phyloP scores from a whole-genome alignment of 192 early-diverging fungal genomes.

The Mortierella antarctica region DNA sequence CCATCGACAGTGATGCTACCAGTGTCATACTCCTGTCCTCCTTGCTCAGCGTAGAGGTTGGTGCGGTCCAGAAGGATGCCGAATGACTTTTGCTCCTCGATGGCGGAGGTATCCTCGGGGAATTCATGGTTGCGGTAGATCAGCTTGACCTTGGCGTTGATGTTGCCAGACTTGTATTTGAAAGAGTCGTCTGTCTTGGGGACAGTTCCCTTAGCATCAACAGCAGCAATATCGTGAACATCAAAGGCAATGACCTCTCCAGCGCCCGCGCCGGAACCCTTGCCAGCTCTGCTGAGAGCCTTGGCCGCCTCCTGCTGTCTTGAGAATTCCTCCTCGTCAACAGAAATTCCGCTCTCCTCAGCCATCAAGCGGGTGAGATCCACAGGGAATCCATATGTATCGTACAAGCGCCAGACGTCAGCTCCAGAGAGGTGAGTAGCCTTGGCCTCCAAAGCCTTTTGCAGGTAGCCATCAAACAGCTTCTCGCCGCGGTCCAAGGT shows the following conservation, averaged over 20 bases:
- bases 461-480: conserved; percentile 85
- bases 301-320: conserved; percentile 82
- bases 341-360: conserved; percentile 89
- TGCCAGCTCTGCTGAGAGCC: conserved; percentile 72
- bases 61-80: conserved; percentile 95
- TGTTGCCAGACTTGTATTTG: conserved; percentile 84
- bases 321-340: conserved; percentile 89
- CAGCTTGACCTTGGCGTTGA: conserved; percentile 82
- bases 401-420: conserved; percentile 98
- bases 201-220: conserved; percentile 79
- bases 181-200: conserved; percentile 84
- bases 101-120: conserved; percentile 58
- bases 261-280: conserved; percentile 61
- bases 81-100: conserved; percentile 68
- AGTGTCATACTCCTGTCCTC: conserved; percentile 95
- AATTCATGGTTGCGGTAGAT: conserved; percentile 74
- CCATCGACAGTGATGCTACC: conserved; percentile 88
- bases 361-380: conserved; percentile 98
- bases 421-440: conserved; percentile 77
- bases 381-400: conserved; percentile 98
- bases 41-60: conserved; percentile 98
- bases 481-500: conserved; percentile 97
- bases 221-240: conserved; percentile 89
- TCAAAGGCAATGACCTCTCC: conserved; percentile 81
- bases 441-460: conserved; percentile 72